Base-by-base conservation (phyloP, 2,329 filamentous ascomycete species). In the Claviceps citrina region DNA sequence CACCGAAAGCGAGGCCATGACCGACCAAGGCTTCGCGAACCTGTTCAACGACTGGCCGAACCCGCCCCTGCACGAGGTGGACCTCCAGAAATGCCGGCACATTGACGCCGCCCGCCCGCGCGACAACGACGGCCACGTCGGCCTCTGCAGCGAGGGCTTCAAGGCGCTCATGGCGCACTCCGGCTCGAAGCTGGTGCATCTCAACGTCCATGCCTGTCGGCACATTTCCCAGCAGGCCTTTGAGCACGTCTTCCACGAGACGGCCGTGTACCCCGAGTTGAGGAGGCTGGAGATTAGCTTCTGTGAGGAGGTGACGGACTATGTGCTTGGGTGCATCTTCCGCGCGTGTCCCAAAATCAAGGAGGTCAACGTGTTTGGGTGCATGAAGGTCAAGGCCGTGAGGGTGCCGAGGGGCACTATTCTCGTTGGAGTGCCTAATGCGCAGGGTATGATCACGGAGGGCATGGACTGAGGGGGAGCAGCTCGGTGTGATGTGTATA, bases 151-250 rank as follows among this genome's bases (percentile, higher is more conserved):
- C 1, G 61, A 71, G 5, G 86, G 82, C 0, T 89, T 96, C 62
- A 65, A 70, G 47, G 83, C 84, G 0, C 61, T 95, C 32, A 94
- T 95, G 84, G 62, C 65, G 0, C 89, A 95, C 54, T 94, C 86
- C 0, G 83, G 84, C 4, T 54, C 61, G 1, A 66, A 61, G 9
- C 60, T 96, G 2, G 67, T 69, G 43, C 64, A 71, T 31, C 65
- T 96, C 26, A 83, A 93, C 52, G 66, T 95, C n/a, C 74, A 84
- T 12, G 83, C 81, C 0, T 93, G 85, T 54, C 79, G 89, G 3
- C 81, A 94, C 55, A 87, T 96, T 46, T 71, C 75, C 1, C 67
- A 71, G 26, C 62, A 71, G 13, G 76, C 83, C 0, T 86, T 94
- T 43, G 76, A 84, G 45, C 70, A 78, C 8, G 78, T 81, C 0